These are phyloP conservation scores for Microbotryum intermedium DNA, from an alignment of 1,284 basidiomycete species.

Conservation along the genomic window DNA sequence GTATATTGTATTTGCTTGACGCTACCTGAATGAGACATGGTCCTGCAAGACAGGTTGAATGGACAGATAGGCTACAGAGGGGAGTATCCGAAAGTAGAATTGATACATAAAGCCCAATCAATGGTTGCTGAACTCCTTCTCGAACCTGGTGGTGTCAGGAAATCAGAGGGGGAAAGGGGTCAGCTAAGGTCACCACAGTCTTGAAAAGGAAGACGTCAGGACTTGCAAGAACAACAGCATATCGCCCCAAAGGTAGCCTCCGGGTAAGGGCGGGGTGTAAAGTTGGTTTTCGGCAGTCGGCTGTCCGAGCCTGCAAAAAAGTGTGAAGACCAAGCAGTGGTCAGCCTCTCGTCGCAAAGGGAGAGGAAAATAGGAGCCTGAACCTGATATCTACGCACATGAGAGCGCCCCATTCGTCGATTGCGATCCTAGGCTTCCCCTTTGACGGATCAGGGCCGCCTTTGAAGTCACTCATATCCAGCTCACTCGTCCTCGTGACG, in stretches of 20 bases:
- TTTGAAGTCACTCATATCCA: background rate
- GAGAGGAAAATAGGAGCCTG: background rate
- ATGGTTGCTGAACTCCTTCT: too few species aligned
- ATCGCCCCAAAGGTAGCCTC: constrained; percentile 25
- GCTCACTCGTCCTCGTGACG: too few species aligned
- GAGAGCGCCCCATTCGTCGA: constrained; percentile 26
- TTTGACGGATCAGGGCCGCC: background rate
- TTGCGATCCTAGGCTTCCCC: background rate
- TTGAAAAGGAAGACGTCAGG: background rate
- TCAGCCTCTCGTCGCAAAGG: background rate
- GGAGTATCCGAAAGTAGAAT: too few species aligned
- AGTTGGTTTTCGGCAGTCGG: constrained; percentile 8
- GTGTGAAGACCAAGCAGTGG: background rate
- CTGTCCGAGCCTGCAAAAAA: constrained; percentile 13
- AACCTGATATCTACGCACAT: constrained; percentile 11
- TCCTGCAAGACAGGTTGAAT: too few species aligned
- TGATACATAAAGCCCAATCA: too few species aligned
- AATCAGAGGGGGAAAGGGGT: too few species aligned
- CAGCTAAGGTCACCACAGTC: too few species aligned
- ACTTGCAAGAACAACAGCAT: constrained; percentile 23
- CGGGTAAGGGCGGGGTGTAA: constrained; percentile 14
- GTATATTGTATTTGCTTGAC: too few species aligned
- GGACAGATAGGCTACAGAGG: too few species aligned
- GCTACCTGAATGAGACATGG: too few species aligned
- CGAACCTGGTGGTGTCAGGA: too few species aligned